Evolutionary conservation across 306 rosid genomes (phyloP).

Genomic region (Luffa acutangula): DNA sequence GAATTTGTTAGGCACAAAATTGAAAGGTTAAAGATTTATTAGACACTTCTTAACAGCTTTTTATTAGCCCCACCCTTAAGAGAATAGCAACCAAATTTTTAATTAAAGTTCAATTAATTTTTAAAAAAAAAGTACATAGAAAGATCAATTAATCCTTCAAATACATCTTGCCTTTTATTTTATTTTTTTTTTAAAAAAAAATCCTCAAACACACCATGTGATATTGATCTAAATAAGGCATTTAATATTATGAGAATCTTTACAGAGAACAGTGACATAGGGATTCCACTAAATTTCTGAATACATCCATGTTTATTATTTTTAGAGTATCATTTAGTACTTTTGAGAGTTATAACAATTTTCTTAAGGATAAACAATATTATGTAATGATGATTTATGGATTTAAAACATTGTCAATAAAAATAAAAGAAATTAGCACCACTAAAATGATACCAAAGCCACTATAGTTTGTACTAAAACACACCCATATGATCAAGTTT

Average conservation of each 20-base stretch:
- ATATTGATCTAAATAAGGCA: not conserved
- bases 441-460: not conserved
- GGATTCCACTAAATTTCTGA: not conserved
- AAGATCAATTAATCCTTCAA: not conserved
- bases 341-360: not conserved
- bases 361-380: not conserved
- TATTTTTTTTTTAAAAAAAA: not conserved
- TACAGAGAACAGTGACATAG: not conserved
- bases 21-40: too few relatives aligned
- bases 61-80: not conserved
- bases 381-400: not conserved
- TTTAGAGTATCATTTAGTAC: not conserved
- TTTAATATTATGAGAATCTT: conserved; percentile 5
- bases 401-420: not conserved
- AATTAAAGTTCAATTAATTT: not conserved
- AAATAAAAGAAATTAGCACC: not conserved
- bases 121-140: too few relatives aligned
- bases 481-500: not conserved
- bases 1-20: too few relatives aligned
- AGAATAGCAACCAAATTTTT: too few relatives aligned
- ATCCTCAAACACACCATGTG: conserved; percentile 5
- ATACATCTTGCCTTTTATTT: not conserved
- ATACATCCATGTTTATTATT: not conserved
- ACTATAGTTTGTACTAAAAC: not conserved
- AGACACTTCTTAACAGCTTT: not conserved